These are phyloP conservation scores for Lagerstroemia speciosa DNA, from an alignment of 345 rosid genomes.

Conservation along the genomic window DNA sequence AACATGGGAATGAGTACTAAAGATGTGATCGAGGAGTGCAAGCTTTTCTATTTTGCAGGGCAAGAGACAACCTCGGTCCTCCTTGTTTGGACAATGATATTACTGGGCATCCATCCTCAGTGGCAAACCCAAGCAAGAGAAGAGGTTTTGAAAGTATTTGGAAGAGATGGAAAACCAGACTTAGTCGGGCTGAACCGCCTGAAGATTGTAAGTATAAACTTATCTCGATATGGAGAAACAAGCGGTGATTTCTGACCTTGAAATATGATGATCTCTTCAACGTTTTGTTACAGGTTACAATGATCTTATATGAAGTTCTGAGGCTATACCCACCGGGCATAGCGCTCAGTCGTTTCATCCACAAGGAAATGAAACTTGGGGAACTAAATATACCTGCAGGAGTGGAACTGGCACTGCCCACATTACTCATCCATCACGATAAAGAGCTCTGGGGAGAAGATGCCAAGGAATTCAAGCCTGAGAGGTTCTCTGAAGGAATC, in stretches of 20 bases:
- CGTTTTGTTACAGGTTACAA: constrained; percentile 18
- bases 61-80: constrained; percentile 47
- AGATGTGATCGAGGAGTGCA: constrained; percentile 48
- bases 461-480: constrained; percentile 45
- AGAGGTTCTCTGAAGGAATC: constrained; percentile 39
- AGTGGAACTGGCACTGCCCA: constrained; percentile 15
- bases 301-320: constrained; percentile 42
- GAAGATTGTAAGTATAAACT: constrained; percentile 14
- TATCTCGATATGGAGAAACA: not conserved
- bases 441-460: constrained; percentile 46
- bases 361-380: constrained; percentile 30
- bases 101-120: constrained; percentile 38
- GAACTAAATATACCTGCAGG: constrained; percentile 26
- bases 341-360: constrained; percentile 11
- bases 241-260: not conserved
- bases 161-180: constrained; percentile 24
- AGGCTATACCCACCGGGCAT: constrained; percentile 33
- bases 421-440: constrained; percentile 29
- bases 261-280: not conserved
- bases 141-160: constrained; percentile 32
- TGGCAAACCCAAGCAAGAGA: constrained; percentile 53
- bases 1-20: constrained; percentile 6
- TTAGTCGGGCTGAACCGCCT: constrained; percentile 29
- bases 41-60: constrained; percentile 56
- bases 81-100: constrained; percentile 44